Percentiles rank a stretch among this genome's conserved stretches.
Conservation (phyloP, 2,329 filamentous ascomycete species). For the Knufia petricola region DNA sequence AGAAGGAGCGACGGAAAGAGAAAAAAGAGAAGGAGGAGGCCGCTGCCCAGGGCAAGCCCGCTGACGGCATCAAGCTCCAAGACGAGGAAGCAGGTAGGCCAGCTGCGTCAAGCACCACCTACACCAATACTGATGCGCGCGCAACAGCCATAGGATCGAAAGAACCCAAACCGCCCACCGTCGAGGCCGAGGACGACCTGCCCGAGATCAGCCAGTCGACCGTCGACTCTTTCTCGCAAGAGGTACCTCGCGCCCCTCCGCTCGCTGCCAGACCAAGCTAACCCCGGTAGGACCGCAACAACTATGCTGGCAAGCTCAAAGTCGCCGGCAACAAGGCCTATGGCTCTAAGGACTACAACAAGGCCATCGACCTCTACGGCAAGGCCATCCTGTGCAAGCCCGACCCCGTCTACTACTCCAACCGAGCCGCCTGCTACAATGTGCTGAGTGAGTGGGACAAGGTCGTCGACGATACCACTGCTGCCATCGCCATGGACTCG, state of each 20-base stretch:
- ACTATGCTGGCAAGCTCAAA: constrained; percentile 85
- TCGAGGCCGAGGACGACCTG: constrained; percentile 51
- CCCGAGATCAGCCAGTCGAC: constrained; percentile 52
- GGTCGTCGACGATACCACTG: constrained; percentile 93
- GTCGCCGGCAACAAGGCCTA: constrained; percentile 94
- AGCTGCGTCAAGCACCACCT: too few species aligned
- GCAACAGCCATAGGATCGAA: not conserved
- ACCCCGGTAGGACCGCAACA: constrained; percentile 58
- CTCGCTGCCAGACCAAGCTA: constrained; percentile 8
- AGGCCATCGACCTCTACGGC: constrained; percentile 87
- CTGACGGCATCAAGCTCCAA: constrained; percentile 24
- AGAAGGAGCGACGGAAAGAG: constrained; percentile 81
- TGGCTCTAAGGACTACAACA: constrained; percentile 84
- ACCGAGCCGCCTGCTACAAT: constrained; percentile 95
- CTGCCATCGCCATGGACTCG: constrained; percentile 83
- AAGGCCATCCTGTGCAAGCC: constrained; percentile 95
- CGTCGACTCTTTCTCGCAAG: constrained; percentile 36
- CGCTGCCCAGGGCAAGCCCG: constrained; percentile 28
- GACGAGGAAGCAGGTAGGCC: constrained; percentile 28
- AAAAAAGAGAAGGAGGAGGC: constrained; percentile 57
- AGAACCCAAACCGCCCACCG: constrained; percentile 18
- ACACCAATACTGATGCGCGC: not conserved
- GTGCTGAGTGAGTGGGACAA: constrained; percentile 87
- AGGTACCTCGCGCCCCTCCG: constrained; percentile 28
- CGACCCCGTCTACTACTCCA: constrained; percentile 97